Percentiles rank a stretch among this genome's conserved stretches.
phyloP scores from a whole-genome alignment of 2,329 filamentous ascomycete genomes.

The Niveomyces coronatus region DNA sequence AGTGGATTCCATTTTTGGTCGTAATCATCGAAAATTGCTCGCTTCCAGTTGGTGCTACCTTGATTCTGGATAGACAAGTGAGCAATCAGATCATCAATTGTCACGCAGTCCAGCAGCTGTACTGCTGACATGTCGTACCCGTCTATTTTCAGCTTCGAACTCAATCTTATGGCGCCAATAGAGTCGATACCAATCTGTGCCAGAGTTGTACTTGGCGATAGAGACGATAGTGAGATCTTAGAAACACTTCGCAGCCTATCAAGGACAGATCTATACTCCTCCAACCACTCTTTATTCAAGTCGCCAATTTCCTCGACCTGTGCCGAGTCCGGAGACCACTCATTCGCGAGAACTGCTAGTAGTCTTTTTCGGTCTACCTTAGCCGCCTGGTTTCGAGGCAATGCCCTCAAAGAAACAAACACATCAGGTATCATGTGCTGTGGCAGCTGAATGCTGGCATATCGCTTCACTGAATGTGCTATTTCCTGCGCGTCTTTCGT shows the following conservation, averaged over 20 bases:
- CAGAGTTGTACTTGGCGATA: slow-evolving; percentile 1
- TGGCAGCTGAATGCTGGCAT: slow-evolving; percentile 2
- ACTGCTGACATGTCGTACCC: slow-evolving; percentile 2
- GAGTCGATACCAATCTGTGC: slow-evolving; percentile 2
- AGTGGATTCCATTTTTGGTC: background rate
- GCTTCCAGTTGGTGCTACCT: background rate
- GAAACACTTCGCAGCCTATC: background rate
- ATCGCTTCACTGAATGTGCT: background rate
- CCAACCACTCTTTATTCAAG: background rate
- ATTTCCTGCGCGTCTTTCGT: slow-evolving; percentile 1
- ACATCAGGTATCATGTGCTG: slow-evolving; percentile 3
- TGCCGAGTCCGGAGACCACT: slow-evolving; percentile 1
- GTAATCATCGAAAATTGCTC: background rate
- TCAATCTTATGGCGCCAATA: slow-evolving; percentile 1
- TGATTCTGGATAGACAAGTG: background rate
- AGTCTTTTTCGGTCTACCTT: slow-evolving; percentile 1
- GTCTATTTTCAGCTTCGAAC: slow-evolving; percentile 1
- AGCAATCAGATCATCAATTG: slow-evolving; percentile 1
- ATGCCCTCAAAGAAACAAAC: background rate
- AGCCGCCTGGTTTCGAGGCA: slow-evolving; percentile 1
- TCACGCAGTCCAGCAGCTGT: background rate
- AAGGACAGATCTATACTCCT: background rate
- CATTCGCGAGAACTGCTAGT: background rate
- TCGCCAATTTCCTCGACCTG: background rate
- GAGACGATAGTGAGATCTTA: background rate